Evolutionary conservation across 1,139 yeast species (phyloP).

Genomic region (Arxiozyma slooffiae): DNA sequence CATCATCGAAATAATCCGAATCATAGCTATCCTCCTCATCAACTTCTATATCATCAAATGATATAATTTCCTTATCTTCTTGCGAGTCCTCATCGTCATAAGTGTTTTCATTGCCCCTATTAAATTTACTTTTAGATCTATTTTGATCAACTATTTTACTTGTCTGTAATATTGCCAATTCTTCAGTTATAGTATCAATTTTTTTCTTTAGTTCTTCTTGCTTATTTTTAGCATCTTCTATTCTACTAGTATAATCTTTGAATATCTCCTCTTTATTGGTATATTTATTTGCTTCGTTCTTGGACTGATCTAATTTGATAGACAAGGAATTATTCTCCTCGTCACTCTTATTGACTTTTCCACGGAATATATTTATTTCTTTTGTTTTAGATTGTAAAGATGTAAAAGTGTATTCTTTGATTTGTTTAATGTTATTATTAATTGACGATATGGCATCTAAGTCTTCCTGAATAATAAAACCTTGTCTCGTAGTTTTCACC

Average conservation of each 20-base stretch:
- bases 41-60: conserved; percentile 14
- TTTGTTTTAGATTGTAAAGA: conserved; percentile 8
- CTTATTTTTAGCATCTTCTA: neutral
- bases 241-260: neutral
- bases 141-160: conserved; percentile 7
- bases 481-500: conserved; percentile 20
- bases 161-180: neutral
- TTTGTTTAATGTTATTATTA: conserved; percentile 10
- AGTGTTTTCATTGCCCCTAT: conserved; percentile 2
- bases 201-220: neutral
- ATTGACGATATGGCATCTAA: conserved; percentile 14
- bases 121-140: conserved; percentile 12
- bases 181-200: neutral
- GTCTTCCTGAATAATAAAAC: conserved; percentile 20
- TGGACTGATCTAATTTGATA: conserved; percentile 9
- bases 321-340: conserved; percentile 7
- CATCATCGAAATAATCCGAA: conserved; percentile 5
- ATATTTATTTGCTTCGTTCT: conserved; percentile 13
- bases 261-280: conserved; percentile 6
- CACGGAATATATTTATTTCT: conserved; percentile 9
- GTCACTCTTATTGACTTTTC: conserved; percentile 7
- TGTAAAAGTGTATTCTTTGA: conserved; percentile 10
- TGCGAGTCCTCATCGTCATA: neutral
- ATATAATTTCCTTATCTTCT: conserved; percentile 6
- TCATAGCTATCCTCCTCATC: conserved; percentile 14